Evolutionary conservation across 306 rosid genomes (phyloP), one percentile per base, ranked within the genome.

Genomic region (Lithocarpus polystachyus): DNA sequence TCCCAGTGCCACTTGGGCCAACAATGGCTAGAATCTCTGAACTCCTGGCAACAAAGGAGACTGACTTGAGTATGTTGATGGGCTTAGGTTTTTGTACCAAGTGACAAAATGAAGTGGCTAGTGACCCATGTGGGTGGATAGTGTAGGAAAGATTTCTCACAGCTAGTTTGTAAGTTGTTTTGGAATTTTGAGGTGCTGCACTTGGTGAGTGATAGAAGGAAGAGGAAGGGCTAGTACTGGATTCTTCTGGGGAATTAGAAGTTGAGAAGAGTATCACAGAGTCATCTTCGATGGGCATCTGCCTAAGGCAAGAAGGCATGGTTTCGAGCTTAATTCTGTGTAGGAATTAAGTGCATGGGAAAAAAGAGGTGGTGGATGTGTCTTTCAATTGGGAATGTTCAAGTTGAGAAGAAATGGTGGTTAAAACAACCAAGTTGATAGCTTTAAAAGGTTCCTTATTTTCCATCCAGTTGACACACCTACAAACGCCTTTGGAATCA

Each of bases 1-100:
- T 94, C 6, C 99, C 97, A 0, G 99, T 91, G 73, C 99, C 97
- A 70, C 99, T 92, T 9, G 97, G 97, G 31, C 99, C 99, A 78
- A 91, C 95, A 45, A 92, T 75, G 45, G 92, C 97, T 56, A 92
- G 90, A 74, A 94, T 85, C 86, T 92, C 91, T 35, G 91, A 85
- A 48, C 88, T 89, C 79, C 77, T 87, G 4, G 99, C 95, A 24
- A 74, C 74, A 72, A 94, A 94, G 33, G 97, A 90, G 70, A 94
- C 87, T 5, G 97, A 94, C 3, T 91, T 88, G 62, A 94, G 97
- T 54, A 91, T 83, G 40, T 79, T 82, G 12, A 83, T 71, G 22
- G 95, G 89, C 54, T 83, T 84, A 3, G 92, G 85, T 62, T 82
- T 88, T 37, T 78, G 84, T 23, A 83, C 31, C 71, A 85, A 29